A percentile compares a stretch with the other conserved stretches of the same genome.
Conservation (phyloP, 2,329 filamentous ascomycete genomes). For the Xylariaceae sp. region DNA sequence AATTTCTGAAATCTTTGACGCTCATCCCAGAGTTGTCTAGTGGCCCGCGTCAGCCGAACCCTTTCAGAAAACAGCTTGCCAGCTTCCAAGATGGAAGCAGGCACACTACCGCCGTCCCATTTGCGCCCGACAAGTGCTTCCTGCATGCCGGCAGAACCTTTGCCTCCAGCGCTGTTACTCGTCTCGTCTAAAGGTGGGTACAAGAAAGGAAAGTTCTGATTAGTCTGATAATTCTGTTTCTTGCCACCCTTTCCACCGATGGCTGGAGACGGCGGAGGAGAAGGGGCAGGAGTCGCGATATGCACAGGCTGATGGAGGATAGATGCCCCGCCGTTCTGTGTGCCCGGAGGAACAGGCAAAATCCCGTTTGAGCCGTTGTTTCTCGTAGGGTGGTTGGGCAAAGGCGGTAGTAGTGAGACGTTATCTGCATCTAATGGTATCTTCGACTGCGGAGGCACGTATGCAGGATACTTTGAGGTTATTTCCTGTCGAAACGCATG, state of each 20-base stretch:
- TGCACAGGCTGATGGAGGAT: conserved; percentile 96
- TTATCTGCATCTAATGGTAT: conserved; percentile 87
- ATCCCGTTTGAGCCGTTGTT: conserved; percentile 59
- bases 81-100: conserved; percentile 90
- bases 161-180: conserved; percentile 87
- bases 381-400: conserved; percentile 69
- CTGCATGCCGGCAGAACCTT: conserved; percentile 76
- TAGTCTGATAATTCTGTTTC: conserved; percentile 99
- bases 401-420: conserved; percentile 81
- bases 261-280: conserved; percentile 83
- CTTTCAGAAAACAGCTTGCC: conserved; percentile 86
- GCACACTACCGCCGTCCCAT: conserved; percentile 93
- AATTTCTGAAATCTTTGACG: conserved; percentile 87
- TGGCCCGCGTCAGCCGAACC: conserved; percentile 86
- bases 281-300: conserved; percentile 96
- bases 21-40: conserved; percentile 92
- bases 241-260: conserved; percentile 90
- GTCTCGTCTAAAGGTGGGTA: conserved; percentile 88
- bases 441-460: conserved; percentile 79
- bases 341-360: conserved; percentile 51
- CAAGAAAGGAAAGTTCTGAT: conserved; percentile 97
- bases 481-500: conserved; percentile 96
- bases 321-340: conserved; percentile 60
- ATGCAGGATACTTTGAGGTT: conserved; percentile 94
- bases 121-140: conserved; percentile 74